phyloP scores from a whole-genome alignment of 2,329 filamentous ascomycete species.

The Pseudocercospora cruenta region DNA sequence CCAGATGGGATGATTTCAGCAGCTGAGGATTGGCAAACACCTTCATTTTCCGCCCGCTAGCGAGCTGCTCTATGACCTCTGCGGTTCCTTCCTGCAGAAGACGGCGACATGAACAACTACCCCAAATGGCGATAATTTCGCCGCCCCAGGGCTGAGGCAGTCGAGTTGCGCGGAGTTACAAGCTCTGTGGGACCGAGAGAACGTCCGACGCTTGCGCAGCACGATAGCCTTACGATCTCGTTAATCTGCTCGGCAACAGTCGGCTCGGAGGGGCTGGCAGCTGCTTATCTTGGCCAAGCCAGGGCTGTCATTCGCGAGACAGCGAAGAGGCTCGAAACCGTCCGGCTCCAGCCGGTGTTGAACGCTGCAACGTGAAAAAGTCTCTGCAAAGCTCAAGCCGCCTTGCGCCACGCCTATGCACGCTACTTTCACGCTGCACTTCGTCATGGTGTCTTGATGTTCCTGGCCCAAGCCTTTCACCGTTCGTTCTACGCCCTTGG shows the following conservation, averaged over 20 bases:
- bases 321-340: constrained; percentile 3
- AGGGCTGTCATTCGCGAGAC: constrained; percentile 10
- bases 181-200: constrained; percentile 14
- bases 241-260: constrained; percentile 12
- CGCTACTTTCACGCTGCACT: constrained; percentile 22
- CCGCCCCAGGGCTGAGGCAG: constrained; percentile 9
- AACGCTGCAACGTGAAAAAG: constrained; percentile 18
- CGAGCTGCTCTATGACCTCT: neutral
- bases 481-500: constrained; percentile 15
- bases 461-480: constrained; percentile 9
- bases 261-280: constrained; percentile 12
- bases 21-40: constrained; percentile 5
- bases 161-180: neutral
- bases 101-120: neutral
- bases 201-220: constrained; percentile 17
- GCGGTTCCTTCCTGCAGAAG: neutral
- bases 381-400: constrained; percentile 25
- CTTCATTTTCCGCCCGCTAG: constrained; percentile 17
- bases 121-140: constrained; percentile 17
- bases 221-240: constrained; percentile 25
- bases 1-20: neutral
- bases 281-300: constrained; percentile 9
- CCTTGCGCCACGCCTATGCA: constrained; percentile 21
- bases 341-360: constrained; percentile 11
- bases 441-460: constrained; percentile 25